These are phyloP conservation scores for Trypanosoma melophagium DNA, from an alignment of 208 protist species.

Conservation along the genomic window DNA sequence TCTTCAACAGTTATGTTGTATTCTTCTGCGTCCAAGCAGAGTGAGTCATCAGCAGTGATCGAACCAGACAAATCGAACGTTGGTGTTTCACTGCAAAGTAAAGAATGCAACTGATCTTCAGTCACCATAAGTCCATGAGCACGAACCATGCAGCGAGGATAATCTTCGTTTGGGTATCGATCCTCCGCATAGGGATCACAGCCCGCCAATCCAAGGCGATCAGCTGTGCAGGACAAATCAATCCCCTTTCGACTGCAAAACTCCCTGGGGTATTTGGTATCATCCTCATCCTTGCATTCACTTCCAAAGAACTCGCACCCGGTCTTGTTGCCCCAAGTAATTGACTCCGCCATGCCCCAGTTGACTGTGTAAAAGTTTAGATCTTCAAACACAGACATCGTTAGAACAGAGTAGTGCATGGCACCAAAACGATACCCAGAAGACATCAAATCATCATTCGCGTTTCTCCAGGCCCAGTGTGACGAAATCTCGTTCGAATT, in stretches of 20 bases:
- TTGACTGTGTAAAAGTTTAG: conserved; percentile 28
- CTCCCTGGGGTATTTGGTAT: conserved; percentile 16
- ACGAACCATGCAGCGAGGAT: no score
- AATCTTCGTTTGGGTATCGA: background rate
- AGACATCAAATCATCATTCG: conserved; percentile 30
- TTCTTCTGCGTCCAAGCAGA: background rate
- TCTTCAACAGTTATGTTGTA: no score
- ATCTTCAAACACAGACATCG: conserved; percentile 28
- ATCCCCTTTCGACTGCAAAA: conserved; percentile 19
- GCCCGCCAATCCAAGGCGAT: no score
- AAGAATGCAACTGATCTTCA: no score
- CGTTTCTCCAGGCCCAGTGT: conserved; percentile 32
- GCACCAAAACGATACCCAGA: background rate
- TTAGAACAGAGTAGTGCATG: conserved; percentile 24
- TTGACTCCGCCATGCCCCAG: conserved; percentile 26
- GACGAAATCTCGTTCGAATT: no score
- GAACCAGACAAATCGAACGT: no score
- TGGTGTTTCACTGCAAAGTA: no score
- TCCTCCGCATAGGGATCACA: no score
- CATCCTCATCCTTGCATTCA: conserved; percentile 17
- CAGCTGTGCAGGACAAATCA: no score
- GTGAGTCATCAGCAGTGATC: no score
- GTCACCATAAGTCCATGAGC: no score
- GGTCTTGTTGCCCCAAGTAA: conserved; percentile 23
- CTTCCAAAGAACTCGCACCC: conserved; percentile 26